phyloP scores from a whole-genome alignment of 2,329 filamentous ascomycete genomes.

The Graphiopsis chlorocephala region DNA sequence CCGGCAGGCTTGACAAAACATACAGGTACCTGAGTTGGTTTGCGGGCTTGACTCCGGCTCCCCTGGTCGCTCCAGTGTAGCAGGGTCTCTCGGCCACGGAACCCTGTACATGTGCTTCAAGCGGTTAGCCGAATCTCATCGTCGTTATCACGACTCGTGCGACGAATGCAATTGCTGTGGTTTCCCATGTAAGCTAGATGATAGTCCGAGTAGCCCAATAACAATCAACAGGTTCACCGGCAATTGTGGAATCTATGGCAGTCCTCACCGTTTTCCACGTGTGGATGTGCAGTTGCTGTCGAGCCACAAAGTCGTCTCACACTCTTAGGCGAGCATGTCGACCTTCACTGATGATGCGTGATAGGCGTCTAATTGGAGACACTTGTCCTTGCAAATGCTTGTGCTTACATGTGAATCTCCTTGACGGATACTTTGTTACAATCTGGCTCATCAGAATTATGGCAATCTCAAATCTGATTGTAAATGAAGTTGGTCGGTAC shows the following conservation, averaged over 20 bases:
- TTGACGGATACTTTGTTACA: not conserved
- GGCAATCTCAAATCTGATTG: not conserved
- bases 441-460: not conserved
- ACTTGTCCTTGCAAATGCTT: not conserved
- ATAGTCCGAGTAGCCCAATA: no score
- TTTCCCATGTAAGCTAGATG: not conserved
- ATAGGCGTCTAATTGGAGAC: not conserved
- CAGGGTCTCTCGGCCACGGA: not conserved
- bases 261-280: not conserved
- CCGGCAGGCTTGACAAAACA: not conserved
- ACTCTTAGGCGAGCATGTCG: not conserved
- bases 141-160: not conserved
- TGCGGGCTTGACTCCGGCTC: not conserved
- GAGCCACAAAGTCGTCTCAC: no score
- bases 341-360: not conserved
- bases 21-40: not conserved
- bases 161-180: not conserved
- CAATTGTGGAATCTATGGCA: not conserved
- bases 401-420: not conserved
- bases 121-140: not conserved
- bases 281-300: not conserved
- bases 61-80: not conserved
- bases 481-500: no score
- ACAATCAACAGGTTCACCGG: not conserved
- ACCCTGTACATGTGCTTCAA: not conserved